Evolutionary conservation across 129 eudicot genomes (phyloP).

Genomic region (Tagetes erecta): DNA sequence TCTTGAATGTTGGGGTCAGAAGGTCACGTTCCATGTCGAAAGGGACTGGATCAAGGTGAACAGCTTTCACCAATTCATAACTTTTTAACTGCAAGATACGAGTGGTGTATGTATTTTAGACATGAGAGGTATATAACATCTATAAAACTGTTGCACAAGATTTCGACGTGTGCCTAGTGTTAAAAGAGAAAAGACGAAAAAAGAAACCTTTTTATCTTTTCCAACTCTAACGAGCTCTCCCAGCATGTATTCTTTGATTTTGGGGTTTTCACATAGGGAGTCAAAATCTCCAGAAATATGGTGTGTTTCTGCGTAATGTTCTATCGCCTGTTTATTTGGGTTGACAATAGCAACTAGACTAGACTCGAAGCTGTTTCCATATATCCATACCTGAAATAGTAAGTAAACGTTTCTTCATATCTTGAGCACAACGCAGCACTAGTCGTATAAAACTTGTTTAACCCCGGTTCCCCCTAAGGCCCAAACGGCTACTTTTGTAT

Average conservation of each 20-base stretch:
- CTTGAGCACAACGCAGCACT: not conserved
- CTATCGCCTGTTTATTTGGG: slow-evolving; percentile 71
- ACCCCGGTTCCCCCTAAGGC: not conserved
- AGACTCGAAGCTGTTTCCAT: slow-evolving; percentile 92
- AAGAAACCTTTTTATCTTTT: slow-evolving; percentile 75
- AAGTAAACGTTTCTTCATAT: not conserved
- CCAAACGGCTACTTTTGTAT: not conserved
- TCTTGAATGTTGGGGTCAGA: slow-evolving; percentile 81
- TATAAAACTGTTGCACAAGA: too few species aligned
- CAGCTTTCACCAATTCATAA: slow-evolving; percentile 67
- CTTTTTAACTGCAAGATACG: slow-evolving; percentile 68
- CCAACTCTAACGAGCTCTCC: slow-evolving; percentile 66
- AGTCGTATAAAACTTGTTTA: not conserved
- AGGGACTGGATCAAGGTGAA: slow-evolving; percentile 84
- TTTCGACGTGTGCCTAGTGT: too few species aligned
- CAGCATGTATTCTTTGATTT: slow-evolving; percentile 60
- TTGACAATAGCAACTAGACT: slow-evolving; percentile 78
- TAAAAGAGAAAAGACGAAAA: not conserved
- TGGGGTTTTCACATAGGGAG: slow-evolving; percentile 62
- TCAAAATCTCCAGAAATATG: slow-evolving; percentile 62
- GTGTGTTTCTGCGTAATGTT: slow-evolving; percentile 61
- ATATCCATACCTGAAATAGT: slow-evolving; percentile 70
- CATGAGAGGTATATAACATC: too few species aligned
- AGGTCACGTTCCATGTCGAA: slow-evolving; percentile 93
- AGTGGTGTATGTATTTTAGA: too few species aligned